A percentile compares a stretch with the other conserved stretches of the same genome.
phyloP scores from a whole-genome alignment of 176 grass and related monocot species.

The Dendrocalamus sinicus region DNA sequence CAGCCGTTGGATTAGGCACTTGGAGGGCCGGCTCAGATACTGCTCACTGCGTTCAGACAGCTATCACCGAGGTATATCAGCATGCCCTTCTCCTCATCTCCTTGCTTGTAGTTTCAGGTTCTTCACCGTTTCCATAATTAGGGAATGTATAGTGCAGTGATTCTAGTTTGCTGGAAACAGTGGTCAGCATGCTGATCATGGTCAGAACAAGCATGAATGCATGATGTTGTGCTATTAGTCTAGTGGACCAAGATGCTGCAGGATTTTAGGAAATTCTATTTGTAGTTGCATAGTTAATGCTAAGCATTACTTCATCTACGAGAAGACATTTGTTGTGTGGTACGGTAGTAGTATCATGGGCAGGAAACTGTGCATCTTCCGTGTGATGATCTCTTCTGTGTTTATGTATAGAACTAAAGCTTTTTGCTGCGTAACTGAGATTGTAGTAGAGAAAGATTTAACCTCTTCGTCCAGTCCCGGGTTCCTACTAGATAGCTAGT shows the following conservation, averaged over 20 bases:
- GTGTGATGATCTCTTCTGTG: neutral
- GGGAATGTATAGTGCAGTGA: neutral
- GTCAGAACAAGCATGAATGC: neutral
- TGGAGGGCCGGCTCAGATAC: conserved; percentile 63
- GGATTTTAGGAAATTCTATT: neutral
- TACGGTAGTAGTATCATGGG: neutral
- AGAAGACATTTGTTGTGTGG: neutral
- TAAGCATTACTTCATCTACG: neutral
- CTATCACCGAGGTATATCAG: conserved; percentile 60
- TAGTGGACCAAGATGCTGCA: neutral
- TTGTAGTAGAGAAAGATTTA: neutral
- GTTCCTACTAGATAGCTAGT: neutral
- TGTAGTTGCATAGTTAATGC: neutral
- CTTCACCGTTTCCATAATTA: neutral
- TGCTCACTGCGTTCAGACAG: conserved; percentile 47
- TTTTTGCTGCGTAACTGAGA: neutral
- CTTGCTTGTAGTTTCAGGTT: neutral
- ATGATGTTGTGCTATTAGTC: neutral
- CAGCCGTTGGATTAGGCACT: conserved; percentile 64
- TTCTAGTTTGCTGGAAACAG: neutral
- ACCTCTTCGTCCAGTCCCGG: neutral
- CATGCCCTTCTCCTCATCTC: neutral
- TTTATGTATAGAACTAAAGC: neutral
- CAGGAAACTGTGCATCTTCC: neutral
- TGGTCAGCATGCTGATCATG: neutral